These are phyloP conservation scores for Lactarius hengduanensis DNA, from an alignment of 768 basidiomycete species.

Conservation along the genomic window DNA sequence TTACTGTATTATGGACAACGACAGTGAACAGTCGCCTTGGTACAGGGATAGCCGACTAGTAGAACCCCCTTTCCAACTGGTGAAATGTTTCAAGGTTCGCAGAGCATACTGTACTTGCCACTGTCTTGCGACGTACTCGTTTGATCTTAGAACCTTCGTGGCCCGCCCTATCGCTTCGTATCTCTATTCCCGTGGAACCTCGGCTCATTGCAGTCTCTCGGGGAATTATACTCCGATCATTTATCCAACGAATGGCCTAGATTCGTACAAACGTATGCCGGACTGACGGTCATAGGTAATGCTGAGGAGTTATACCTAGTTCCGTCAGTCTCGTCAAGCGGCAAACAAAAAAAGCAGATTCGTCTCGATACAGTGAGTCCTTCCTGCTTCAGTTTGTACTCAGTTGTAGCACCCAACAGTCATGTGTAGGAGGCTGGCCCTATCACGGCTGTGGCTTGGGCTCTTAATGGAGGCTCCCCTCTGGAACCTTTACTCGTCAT, in stretches of 20 bases:
- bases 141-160: conserved; percentile 48
- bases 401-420: not conserved
- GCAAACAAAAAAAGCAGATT: conserved; percentile 19
- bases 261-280: conserved; percentile 8
- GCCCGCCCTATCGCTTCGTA: conserved; percentile 35
- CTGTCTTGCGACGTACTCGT: conserved; percentile 32
- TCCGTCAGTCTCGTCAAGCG: conserved; percentile 3
- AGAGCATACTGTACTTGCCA: not conserved
- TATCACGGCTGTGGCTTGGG: conserved; percentile 56
- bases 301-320: conserved; percentile 22
- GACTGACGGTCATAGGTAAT: conserved; percentile 18
- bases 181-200: conserved; percentile 30
- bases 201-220: conserved; percentile 10
- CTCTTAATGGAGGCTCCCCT: conserved; percentile 43
- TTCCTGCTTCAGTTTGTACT: not conserved
- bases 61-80: conserved; percentile 44
- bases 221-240: conserved; percentile 4
- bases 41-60: conserved; percentile 37
- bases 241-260: conserved; percentile 13
- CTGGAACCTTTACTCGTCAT: conserved; percentile 62
- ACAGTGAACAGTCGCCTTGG: conserved; percentile 28
- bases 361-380: conserved; percentile 18
- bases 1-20: conserved; percentile 15
- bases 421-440: conserved; percentile 24
- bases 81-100: conserved; percentile 47